These are phyloP conservation scores for Globisporangium spiculum DNA, from an alignment of 352 stramenopile species.

Conservation along the genomic window DNA sequence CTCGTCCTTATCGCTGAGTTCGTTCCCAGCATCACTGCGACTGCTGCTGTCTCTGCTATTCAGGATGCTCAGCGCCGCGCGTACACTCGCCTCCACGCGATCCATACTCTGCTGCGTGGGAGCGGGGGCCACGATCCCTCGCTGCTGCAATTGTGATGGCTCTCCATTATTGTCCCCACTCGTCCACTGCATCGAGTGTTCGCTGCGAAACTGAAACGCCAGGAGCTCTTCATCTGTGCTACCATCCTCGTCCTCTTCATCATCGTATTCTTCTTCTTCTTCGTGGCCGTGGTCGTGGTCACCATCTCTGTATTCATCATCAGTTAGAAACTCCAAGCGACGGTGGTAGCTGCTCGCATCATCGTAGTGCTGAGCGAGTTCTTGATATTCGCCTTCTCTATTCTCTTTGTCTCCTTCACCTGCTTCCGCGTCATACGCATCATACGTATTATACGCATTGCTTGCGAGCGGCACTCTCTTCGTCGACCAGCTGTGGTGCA, in stretches of 20 bases:
- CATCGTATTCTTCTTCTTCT: neutral
- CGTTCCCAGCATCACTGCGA: constrained; percentile 23
- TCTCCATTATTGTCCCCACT: neutral
- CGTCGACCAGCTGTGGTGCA: constrained; percentile 12
- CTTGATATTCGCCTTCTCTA: neutral
- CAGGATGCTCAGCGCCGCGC: constrained; percentile 47
- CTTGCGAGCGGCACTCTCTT: neutral
- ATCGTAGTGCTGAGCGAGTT: neutral
- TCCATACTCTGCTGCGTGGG: constrained; percentile 24
- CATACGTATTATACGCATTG: too few relatives aligned
- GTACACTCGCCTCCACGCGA: constrained; percentile 51
- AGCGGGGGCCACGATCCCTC: neutral
- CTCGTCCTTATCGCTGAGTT: constrained; percentile 19
- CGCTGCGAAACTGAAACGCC: constrained; percentile 12
- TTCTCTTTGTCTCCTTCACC: neutral
- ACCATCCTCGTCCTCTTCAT: constrained; percentile 2
- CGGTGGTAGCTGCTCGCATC: neutral
- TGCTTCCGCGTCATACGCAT: neutral
- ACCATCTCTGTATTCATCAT: neutral
- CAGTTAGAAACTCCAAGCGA: neutral
- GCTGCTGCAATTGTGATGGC: neutral
- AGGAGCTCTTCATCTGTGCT: constrained; percentile 8
- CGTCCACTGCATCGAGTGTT: neutral
- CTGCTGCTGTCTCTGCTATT: constrained; percentile 25
- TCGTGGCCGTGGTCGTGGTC: neutral